These are phyloP conservation scores for Leccinum ponderosum DNA, from an alignment of 1,284 basidiomycete species.

Conservation along the genomic window DNA sequence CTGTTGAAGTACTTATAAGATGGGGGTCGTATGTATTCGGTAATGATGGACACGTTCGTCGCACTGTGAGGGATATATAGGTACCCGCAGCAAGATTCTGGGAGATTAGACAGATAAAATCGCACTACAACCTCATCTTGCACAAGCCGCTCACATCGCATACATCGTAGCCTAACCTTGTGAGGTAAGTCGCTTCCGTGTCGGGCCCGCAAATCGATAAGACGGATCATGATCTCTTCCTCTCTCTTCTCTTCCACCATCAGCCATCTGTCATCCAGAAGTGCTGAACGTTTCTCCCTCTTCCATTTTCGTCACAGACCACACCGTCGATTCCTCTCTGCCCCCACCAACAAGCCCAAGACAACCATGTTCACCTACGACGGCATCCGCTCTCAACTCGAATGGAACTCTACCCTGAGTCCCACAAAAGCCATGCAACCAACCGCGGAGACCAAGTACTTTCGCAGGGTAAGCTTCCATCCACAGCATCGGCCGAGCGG, in stretches of 20 bases:
- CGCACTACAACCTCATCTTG: not conserved
- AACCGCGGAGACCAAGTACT: slow-evolving; percentile 77
- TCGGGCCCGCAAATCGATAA: slow-evolving; percentile 21
- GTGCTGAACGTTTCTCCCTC: slow-evolving; percentile 13
- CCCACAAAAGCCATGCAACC: slow-evolving; percentile 68
- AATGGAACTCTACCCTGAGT: slow-evolving; percentile 86
- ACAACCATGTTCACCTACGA: slow-evolving; percentile 50
- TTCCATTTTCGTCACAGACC: slow-evolving; percentile 9
- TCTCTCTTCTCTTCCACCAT: slow-evolving; percentile 11
- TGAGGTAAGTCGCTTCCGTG: slow-evolving; percentile 20
- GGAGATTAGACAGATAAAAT: slow-evolving; percentile 15
- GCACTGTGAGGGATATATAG: not conserved
- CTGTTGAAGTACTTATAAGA: slow-evolving; percentile 5
- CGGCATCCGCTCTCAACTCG: slow-evolving; percentile 78
- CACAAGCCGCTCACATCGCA: slow-evolving; percentile 9
- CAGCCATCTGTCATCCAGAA: slow-evolving; percentile 17
- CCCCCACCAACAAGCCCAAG: slow-evolving; percentile 18
- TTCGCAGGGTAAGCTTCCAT: slow-evolving; percentile 72
- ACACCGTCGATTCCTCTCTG: slow-evolving; percentile 10
- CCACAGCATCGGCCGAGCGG: not conserved
- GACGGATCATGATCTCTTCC: slow-evolving; percentile 14
- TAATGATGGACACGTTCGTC: slow-evolving; percentile 30
- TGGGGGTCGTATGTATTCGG: slow-evolving; percentile 6
- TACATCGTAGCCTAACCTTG: slow-evolving; percentile 3
- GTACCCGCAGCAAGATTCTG: not conserved